These are phyloP conservation scores for Penicillium bovifimosum DNA, from an alignment of 495 filamentous ascomycete species.

Conservation along the genomic window DNA sequence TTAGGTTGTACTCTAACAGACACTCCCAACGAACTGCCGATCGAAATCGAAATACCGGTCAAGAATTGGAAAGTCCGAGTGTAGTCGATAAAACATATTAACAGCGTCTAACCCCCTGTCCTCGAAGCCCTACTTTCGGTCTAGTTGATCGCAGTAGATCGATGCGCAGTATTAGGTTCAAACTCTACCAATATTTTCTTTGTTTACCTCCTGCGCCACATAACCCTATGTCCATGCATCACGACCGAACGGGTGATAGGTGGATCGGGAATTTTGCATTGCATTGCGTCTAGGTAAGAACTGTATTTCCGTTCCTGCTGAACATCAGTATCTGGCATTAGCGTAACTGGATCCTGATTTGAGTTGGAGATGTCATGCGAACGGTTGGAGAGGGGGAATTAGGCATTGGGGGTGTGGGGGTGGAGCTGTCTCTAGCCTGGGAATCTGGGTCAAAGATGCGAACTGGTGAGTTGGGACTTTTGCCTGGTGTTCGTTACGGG, in stretches of 20 bases:
- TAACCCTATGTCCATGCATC: neutral
- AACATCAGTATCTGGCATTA: neutral
- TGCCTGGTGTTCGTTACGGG: too few species aligned
- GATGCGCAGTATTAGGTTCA: neutral
- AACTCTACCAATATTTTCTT: neutral
- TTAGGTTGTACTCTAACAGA: neutral
- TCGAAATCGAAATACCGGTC: neutral
- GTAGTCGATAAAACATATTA: neutral
- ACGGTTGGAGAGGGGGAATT: too few species aligned
- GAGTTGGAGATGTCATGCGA: too few species aligned
- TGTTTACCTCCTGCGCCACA: conserved; percentile 2
- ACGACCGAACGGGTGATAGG: neutral
- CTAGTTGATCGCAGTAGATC: neutral
- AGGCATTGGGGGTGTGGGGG: too few species aligned
- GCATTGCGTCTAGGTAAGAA: neutral
- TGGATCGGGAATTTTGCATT: neutral
- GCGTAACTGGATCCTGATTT: neutral
- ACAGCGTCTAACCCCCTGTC: neutral
- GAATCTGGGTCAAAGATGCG: too few species aligned
- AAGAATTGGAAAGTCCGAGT: neutral
- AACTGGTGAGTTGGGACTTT: too few species aligned
- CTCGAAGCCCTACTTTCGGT: neutral
- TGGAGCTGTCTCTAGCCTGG: too few species aligned
- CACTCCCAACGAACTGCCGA: neutral
- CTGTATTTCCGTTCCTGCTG: neutral